phyloP scores from a whole-genome alignment of 2,329 filamentous ascomycete species.

The Fusarium begoniae region DNA sequence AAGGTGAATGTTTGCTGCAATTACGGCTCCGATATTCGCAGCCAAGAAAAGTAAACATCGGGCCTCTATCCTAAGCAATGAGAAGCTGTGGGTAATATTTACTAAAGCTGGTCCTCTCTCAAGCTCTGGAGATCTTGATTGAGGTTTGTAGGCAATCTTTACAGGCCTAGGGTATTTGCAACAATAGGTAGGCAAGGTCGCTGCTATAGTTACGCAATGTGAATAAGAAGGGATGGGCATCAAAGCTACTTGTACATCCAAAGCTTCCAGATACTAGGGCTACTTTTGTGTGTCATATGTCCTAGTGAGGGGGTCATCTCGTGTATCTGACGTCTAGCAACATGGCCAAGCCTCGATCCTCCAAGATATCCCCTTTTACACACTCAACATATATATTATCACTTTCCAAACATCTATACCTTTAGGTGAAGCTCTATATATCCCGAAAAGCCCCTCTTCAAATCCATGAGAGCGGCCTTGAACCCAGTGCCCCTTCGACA shows the following conservation, averaged over 20 bases:
- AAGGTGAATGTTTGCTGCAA: neutral
- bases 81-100: accelerated
- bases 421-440: accelerated
- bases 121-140: accelerated
- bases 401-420: neutral
- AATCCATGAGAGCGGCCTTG: neutral
- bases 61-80: neutral
- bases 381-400: no score
- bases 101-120: accelerated
- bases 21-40: neutral
- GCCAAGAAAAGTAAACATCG: accelerated
- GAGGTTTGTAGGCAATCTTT: neutral
- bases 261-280: accelerated
- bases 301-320: accelerated
- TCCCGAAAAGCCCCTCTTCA: accelerated
- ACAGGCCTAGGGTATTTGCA: neutral
- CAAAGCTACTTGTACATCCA: neutral
- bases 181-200: neutral
- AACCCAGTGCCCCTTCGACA: neutral
- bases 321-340: no score
- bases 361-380: neutral
- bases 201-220: neutral
- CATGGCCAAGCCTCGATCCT: neutral
- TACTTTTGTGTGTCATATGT: accelerated
- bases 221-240: neutral